These are phyloP conservation scores for Lentinula lateritia DNA, from an alignment of 768 basidiomycete genomes.

Conservation along the genomic window DNA sequence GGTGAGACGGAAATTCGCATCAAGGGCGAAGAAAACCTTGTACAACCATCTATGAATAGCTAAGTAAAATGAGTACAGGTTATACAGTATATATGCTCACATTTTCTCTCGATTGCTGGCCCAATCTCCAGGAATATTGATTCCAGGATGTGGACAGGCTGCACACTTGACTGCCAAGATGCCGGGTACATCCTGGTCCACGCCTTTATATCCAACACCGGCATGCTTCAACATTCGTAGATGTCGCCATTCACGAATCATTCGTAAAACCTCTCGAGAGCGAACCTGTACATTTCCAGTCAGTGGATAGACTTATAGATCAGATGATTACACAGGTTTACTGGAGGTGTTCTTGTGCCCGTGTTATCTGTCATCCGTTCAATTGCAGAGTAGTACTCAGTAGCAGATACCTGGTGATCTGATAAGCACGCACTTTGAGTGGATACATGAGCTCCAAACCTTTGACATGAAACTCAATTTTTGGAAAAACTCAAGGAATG, in stretches of 20 bases:
- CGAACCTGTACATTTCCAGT: background rate
- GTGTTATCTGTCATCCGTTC: background rate
- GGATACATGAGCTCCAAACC: background rate
- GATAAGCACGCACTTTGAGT: too few relatives aligned
- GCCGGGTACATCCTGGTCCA: background rate
- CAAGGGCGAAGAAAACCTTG: background rate
- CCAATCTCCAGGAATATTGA: background rate
- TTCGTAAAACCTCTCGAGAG: background rate
- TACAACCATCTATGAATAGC: too few relatives aligned
- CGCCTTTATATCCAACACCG: background rate
- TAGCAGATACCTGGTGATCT: background rate
- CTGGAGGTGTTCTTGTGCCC: background rate
- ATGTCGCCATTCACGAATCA: background rate
- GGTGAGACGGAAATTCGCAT: background rate
- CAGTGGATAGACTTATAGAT: too few relatives aligned
- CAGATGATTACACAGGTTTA: too few relatives aligned
- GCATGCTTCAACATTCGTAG: background rate
- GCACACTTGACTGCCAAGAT: background rate
- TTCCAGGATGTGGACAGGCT: background rate
- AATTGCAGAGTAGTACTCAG: background rate
- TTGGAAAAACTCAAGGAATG: background rate
- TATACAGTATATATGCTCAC: too few relatives aligned
- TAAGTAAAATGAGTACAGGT: too few relatives aligned
- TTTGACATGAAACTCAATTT: background rate
- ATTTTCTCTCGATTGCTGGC: too few relatives aligned